Evolutionary conservation across 768 basidiomycete genomes (phyloP).

Genomic region (Dacryopinax primogenitus): DNA sequence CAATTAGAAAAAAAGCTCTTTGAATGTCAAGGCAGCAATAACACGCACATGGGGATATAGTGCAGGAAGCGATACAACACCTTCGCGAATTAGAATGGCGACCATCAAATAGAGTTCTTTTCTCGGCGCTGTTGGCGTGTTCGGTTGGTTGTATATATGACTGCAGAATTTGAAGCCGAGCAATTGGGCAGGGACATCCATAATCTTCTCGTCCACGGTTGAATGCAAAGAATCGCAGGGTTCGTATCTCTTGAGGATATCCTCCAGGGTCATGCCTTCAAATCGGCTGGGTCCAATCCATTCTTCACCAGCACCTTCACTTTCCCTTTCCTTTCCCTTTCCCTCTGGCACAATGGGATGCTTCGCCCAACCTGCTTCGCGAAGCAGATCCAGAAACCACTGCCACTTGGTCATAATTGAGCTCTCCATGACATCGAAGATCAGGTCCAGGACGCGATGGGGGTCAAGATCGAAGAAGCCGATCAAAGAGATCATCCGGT

Average conservation of each 20-base stretch:
- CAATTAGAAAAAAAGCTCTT: constrained; percentile 10
- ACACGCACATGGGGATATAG: constrained; percentile 77
- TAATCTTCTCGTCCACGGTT: constrained; percentile 19
- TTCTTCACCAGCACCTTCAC: background rate
- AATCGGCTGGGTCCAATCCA: background rate
- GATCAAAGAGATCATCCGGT: constrained; percentile 74
- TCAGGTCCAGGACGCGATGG: constrained; percentile 81
- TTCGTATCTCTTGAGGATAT: constrained; percentile 15
- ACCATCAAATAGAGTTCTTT: constrained; percentile 67
- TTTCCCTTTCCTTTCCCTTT: constrained; percentile 13
- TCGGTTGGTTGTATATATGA: constrained; percentile 63
- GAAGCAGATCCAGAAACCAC: constrained; percentile 79
- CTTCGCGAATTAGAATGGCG: constrained; percentile 80
- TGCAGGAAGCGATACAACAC: constrained; percentile 75
- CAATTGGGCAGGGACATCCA: constrained; percentile 51
- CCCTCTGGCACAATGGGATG: constrained; percentile 39
- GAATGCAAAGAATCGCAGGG: constrained; percentile 20
- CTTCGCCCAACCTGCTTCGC: constrained; percentile 48
- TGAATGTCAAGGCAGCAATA: background rate
- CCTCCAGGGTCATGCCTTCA: background rate
- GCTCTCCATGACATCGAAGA: constrained; percentile 78
- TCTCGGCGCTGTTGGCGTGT: constrained; percentile 32
- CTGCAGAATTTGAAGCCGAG: constrained; percentile 84
- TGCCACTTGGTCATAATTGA: constrained; percentile 70
- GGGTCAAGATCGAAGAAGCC: constrained; percentile 97